Conservation (phyloP, 139 green algal species). For the Picochlorum sp. region DNA sequence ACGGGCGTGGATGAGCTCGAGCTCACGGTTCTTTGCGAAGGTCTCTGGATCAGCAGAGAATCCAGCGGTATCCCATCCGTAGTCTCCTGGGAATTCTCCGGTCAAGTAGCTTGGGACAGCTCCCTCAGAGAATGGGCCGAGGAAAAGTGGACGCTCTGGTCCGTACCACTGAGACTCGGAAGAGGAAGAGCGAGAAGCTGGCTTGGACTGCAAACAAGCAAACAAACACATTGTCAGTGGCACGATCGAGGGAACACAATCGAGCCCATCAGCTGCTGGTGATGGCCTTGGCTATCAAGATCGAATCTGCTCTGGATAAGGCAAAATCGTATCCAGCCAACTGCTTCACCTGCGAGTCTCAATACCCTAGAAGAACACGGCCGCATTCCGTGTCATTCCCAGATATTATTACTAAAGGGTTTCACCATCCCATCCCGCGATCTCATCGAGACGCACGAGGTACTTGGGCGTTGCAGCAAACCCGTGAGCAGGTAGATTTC, state of each 20-base stretch:
- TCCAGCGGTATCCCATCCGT: conserved; percentile 94
- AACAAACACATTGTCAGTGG: no score
- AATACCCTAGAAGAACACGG: no score
- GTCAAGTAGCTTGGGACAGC: conserved; percentile 47
- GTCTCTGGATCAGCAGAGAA: conserved; percentile 93
- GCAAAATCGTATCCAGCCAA: conserved; percentile 1
- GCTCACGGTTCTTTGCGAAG: conserved; percentile 61
- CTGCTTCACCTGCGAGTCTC: background rate
- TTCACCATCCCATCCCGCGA: no score
- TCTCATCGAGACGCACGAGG: background rate
- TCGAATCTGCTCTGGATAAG: background rate
- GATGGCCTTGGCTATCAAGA: background rate
- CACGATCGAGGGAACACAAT: background rate
- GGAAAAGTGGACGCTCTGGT: conserved; percentile 78
- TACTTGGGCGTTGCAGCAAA: background rate
- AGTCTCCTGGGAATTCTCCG: conserved; percentile 88
- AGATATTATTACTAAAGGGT: no score
- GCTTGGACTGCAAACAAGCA: conserved; percentile 19
- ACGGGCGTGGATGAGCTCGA: conserved; percentile 67
- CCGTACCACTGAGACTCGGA: conserved; percentile 47
- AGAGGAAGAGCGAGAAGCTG: conserved; percentile 1
- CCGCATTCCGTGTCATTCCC: no score
- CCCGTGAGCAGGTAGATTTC: background rate
- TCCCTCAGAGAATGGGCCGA: conserved; percentile 76
- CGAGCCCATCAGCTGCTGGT: background rate